phyloP scores from a whole-genome alignment of 345 rosid genomes.

The Bruguiera parviflora region DNA sequence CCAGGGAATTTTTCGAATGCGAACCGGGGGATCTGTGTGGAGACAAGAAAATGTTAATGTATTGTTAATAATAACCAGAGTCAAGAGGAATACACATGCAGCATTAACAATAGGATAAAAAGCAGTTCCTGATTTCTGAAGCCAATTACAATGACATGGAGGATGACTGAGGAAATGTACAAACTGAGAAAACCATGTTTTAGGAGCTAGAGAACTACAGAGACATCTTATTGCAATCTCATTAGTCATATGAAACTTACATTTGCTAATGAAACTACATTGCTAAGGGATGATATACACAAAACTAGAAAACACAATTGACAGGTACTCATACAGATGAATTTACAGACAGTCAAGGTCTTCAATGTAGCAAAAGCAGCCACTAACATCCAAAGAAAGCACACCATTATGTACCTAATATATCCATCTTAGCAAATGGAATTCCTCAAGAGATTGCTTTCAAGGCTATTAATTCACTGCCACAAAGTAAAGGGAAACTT shows the following conservation, averaged over 20 bases:
- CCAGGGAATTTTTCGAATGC: conserved; percentile 99
- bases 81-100: neutral
- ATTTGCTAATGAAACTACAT: too few relatives aligned
- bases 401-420: neutral
- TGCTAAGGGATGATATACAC: too few relatives aligned
- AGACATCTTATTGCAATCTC: neutral
- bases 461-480: neutral
- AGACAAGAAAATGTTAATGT: neutral
- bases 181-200: neutral
- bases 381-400: neutral
- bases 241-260: too few relatives aligned
- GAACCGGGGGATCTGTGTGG: conserved; percentile 72
- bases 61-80: neutral
- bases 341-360: neutral
- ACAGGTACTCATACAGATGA: neutral
- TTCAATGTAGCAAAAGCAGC: neutral
- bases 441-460: neutral
- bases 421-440: neutral
- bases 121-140: neutral
- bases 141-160: neutral
- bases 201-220: neutral
- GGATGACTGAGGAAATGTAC: neutral
- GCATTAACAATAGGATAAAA: neutral
- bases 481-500: neutral
- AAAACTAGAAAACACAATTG: neutral